These are phyloP conservation scores for Fragosphaeria purpurea DNA, from an alignment of 2,329 filamentous ascomycete genomes.

Conservation along the genomic window DNA sequence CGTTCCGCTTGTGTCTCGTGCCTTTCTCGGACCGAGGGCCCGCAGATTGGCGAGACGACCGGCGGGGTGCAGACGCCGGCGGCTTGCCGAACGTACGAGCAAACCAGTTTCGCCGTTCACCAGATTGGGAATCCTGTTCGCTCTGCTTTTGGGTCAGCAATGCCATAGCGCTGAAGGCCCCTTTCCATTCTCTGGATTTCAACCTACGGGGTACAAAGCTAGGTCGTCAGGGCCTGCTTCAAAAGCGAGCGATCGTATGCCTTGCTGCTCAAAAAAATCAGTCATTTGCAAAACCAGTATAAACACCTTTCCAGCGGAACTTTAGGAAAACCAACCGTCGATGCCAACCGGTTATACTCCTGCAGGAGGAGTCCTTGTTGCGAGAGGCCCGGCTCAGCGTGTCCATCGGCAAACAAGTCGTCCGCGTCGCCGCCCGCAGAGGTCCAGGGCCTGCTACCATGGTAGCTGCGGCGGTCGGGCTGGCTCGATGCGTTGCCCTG, in stretches of 20 bases:
- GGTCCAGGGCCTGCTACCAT: conserved; percentile 47
- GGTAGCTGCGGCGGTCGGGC: background rate
- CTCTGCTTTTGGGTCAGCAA: background rate
- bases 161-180: too few relatives aligned
- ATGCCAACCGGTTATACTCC: conserved; percentile 52
- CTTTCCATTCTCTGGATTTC: too few relatives aligned
- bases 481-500: background rate
- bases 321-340: conserved; percentile 32
- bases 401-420: conserved; percentile 36
- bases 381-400: conserved; percentile 30
- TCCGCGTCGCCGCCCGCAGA: conserved; percentile 40
- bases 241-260: conserved; percentile 32
- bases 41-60: conserved; percentile 13
- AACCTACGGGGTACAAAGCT: too few relatives aligned
- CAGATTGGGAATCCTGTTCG: conserved; percentile 6
- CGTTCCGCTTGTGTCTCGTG: conserved; percentile 38
- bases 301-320: too few relatives aligned
- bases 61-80: conserved; percentile 12
- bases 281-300: background rate
- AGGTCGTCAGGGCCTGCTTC: conserved; percentile 21
- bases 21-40: conserved; percentile 18
- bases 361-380: conserved; percentile 37
- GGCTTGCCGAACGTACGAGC: conserved; percentile 23
- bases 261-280: conserved; percentile 35
- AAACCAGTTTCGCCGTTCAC: conserved; percentile 20